Evolutionary conservation across 2,329 filamentous ascomycete species (phyloP), one percentile per base, ranked within the genome.

Genomic region (Parafenestella ontariensis): DNA sequence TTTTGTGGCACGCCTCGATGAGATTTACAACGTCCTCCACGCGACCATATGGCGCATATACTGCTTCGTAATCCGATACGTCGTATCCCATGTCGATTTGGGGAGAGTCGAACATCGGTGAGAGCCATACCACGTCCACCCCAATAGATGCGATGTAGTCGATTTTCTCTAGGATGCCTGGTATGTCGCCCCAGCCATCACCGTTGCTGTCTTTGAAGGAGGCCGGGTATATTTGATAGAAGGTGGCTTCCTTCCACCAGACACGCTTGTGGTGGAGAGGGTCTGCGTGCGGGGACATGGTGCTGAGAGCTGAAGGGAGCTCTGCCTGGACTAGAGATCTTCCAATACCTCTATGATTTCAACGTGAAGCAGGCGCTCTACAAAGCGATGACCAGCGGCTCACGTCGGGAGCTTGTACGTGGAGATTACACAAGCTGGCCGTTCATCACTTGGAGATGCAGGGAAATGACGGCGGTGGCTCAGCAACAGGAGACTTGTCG

Each of bases 1-100:
- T 81, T 15, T 81, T 73, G 55, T 89, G 87, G 36, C 84, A 81
- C 41, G 83, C 83, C 23, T 80, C 68, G 45, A 90, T 86, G 31
- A 91, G 72, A 0, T 76, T 74, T 52, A 90, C 86, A 45, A 90
- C 83, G 66, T 91, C 87, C 54, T 80, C 77, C 7, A 91, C 77
- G 0, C 86, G 87, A 33, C 89, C 89, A 62, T 90, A 91, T 0
- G 84, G 82, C 2, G 80, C 76, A 62, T 90, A 83, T 24, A 91
- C 85, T 23, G 79, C 79, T 67, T 88, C 83, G 61, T 91, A 91
- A 70, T 91, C 83, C 21, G 83, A 81, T 44, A 89, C 85, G 66
- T 89, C 88, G 66, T 90, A 90, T 26, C 87, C 87, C 87, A 89
- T 89, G 62, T 90, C 87, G 3, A 85, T 77, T 64, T 88, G 84